Percentiles rank a stretch among this genome's conserved stretches.
Conservation (phyloP, 371 early-diverging fungal genomes). For the Actinomucor elegans region DNA sequence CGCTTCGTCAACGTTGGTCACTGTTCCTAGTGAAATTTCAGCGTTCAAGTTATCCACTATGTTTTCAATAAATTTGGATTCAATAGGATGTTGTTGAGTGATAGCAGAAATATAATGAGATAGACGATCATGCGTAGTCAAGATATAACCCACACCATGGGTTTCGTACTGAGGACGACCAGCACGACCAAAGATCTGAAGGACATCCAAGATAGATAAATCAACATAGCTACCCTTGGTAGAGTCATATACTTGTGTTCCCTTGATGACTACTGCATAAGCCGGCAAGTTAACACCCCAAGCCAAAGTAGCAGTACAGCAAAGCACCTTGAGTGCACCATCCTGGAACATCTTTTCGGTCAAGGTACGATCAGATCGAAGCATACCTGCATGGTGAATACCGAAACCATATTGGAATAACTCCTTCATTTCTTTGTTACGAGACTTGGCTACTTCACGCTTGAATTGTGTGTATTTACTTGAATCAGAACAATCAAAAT, state of each 20-base stretch:
- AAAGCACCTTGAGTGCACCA: constrained; percentile 89
- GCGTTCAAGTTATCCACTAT: constrained; percentile 96
- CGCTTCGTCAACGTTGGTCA: constrained; percentile 92
- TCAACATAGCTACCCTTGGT: constrained; percentile 92
- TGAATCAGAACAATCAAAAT: constrained; percentile 43
- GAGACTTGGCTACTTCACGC: constrained; percentile 58
- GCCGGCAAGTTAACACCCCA: constrained; percentile 99
- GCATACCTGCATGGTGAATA: constrained; percentile 99
- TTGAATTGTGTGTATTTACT: constrained; percentile 26
- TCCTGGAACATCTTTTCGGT: constrained; percentile 92
- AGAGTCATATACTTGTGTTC: constrained; percentile 95
- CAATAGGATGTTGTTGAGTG: constrained; percentile 96
- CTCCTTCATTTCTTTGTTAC: constrained; percentile 86
- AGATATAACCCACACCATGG: constrained; percentile 87
- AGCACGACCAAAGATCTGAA: constrained; percentile 99
- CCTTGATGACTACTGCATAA: constrained; percentile 98
- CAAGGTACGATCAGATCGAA: constrained; percentile 84
- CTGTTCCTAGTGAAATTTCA: constrained; percentile 95
- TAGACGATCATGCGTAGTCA: constrained; percentile 92
- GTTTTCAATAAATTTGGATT: constrained; percentile 87
- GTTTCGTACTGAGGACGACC: constrained; percentile 97
- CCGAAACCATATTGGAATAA: constrained; percentile 86
- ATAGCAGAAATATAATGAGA: constrained; percentile 93
- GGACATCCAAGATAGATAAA: constrained; percentile 92
- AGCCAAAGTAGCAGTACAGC: constrained; percentile 98